These are phyloP conservation scores for Cymbopogon citratus DNA, from an alignment of 176 grass and related monocot species.

Conservation along the genomic window DNA sequence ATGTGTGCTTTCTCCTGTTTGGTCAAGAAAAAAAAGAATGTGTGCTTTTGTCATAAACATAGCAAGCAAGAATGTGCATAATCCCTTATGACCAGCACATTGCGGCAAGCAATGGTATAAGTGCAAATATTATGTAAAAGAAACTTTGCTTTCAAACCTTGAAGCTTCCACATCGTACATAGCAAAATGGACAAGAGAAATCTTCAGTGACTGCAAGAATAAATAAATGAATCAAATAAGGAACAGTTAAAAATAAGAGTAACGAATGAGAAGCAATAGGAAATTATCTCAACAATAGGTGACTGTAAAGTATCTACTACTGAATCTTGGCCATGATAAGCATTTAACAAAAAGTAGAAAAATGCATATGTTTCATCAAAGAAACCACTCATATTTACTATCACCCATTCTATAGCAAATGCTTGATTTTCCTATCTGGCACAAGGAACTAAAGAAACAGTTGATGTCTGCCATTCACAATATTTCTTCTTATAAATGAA, in stretches of 20 bases:
- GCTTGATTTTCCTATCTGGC: not conserved
- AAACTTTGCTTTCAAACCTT: slow-evolving; percentile 57
- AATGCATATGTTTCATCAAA: slow-evolving; percentile 16
- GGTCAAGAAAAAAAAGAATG: not conserved
- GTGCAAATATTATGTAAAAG: not conserved
- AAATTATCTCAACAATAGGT: slow-evolving; percentile 15
- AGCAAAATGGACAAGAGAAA: slow-evolving; percentile 95
- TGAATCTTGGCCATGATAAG: not conserved
- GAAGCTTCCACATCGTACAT: slow-evolving; percentile 81
- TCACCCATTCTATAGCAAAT: not conserved
- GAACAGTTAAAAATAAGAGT: not conserved
- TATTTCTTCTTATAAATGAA: not conserved
- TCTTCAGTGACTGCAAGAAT: slow-evolving; percentile 91
- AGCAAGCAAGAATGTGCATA: slow-evolving; percentile 9
- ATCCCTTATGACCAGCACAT: not conserved
- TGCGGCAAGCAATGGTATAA: not conserved
- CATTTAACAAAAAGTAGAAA: not conserved
- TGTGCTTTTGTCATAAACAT: slow-evolving; percentile 5
- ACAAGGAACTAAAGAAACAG: not conserved
- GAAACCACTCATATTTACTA: not conserved
- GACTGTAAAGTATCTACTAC: not conserved
- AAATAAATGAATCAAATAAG: slow-evolving; percentile 15
- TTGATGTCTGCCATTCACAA: not conserved
- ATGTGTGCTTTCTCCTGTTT: not conserved
- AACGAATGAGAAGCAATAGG: slow-evolving; percentile 10